Evolutionary conservation across 2,329 filamentous ascomycete genomes (phyloP), one percentile per base, ranked within the genome.

Genomic region (Talaromyces sp.): DNA sequence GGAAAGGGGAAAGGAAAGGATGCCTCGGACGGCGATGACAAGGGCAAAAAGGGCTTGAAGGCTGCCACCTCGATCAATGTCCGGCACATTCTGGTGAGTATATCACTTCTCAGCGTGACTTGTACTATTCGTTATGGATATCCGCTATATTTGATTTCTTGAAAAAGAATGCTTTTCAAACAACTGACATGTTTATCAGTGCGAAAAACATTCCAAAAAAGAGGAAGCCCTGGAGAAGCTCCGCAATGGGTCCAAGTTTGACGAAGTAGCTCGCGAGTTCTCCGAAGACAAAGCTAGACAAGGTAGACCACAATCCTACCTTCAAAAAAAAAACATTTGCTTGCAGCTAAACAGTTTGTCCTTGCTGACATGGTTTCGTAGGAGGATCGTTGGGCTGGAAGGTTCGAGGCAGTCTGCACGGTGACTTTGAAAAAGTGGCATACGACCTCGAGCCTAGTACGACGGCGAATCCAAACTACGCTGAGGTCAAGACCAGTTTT

Each of bases 321-420:
- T 27, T 49, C 8, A n/a, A 17, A 15, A 25, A 15, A 36, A 27
- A 10, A 22, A 22, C 2, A 22, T 22, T 32, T 15, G 15, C 15
- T 52, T 30, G 49, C 11, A 52, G 17, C 22, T 52, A 30, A 17
- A 27, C 3, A 7, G 25, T 15, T 53, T n/a, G 15, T 17, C 30
- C 15, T 17, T 56, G 22, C 56, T 58, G 56, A 58, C 22, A 62
- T 17, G 15, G 17, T 60, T 57, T 13, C 60, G 30, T 63, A 85
- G 85, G 85, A 36, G 86, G 86, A 1, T 82, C 82, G 1, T 71
- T 88, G 27, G 86, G 86, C 19, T 88, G 86, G 86, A 88, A 88
- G 69, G 78, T 80, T 0, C 77, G 83, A 60, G 85, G 84, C 0
- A 80, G 77, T 64, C 72, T 88, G 51, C 73, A 88, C 67, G 76